Evolutionary conservation across 2,329 filamentous ascomycete species (phyloP).

Genomic region (Ophiostoma triangulosporum): DNA sequence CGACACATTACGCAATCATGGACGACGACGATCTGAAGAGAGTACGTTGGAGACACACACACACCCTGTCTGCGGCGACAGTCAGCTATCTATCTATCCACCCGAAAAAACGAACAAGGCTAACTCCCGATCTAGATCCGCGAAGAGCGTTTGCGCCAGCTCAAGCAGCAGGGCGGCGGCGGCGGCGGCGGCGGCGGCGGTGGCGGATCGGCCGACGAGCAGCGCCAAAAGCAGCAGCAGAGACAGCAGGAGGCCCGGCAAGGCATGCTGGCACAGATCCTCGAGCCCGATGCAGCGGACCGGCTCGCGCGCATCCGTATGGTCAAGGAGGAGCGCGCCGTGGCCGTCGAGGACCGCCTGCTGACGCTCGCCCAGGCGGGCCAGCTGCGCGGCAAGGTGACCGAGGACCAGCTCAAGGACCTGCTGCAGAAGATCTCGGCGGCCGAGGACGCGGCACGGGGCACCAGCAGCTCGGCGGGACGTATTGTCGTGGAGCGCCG

Average conservation of each 20-base stretch:
- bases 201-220: constrained; percentile 26
- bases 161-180: constrained; percentile 56
- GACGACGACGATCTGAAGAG: constrained; percentile 27
- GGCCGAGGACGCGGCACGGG: constrained; percentile 56
- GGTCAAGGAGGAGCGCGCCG: constrained; percentile 83
- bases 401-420: constrained; percentile 86
- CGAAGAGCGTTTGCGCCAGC: constrained; percentile 82
- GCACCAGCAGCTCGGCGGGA: constrained; percentile 40
- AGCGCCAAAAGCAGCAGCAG: constrained; percentile 30
- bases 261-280: constrained; percentile 78
- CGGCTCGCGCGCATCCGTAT: constrained; percentile 87
- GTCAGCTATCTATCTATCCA: neutral
- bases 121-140: constrained; percentile 49
- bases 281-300: constrained; percentile 86
- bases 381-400: constrained; percentile 77
- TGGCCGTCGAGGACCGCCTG: constrained; percentile 81
- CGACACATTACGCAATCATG: constrained; percentile 16
- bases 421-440: constrained; percentile 74
- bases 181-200: constrained; percentile 33
- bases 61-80: no score
- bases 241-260: constrained; percentile 47
- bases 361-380: constrained; percentile 83
- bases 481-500: constrained; percentile 78
- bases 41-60: no score
- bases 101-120: neutral